Evolutionary conservation across 2,329 filamentous ascomycete genomes (phyloP).

Genomic region (Colletotrichum somersetense): DNA sequence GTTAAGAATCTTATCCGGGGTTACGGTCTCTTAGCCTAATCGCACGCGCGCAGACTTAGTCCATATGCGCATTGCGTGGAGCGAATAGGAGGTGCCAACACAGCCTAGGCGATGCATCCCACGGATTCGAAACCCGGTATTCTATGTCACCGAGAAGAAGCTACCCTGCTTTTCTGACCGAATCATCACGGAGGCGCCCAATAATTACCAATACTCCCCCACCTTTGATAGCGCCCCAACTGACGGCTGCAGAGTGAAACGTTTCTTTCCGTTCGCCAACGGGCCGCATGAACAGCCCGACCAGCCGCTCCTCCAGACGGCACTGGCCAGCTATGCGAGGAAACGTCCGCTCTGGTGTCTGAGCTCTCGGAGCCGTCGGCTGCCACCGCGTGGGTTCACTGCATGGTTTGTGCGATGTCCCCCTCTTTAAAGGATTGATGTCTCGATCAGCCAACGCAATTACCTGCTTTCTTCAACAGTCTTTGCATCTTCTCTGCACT

Average conservation of each 20-base stretch:
- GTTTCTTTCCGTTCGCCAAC: background rate
- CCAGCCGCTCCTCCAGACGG: background rate
- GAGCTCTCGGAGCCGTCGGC: constrained; percentile 5
- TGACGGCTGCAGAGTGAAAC: constrained; percentile 32
- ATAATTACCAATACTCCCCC: background rate
- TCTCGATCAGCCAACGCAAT: constrained; percentile 5
- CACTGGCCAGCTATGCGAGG: background rate
- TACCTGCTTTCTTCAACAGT: background rate
- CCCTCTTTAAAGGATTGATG: constrained; percentile 5
- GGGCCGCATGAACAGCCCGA: background rate
- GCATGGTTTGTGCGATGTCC: constrained; percentile 13
- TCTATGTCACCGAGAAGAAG: no score
- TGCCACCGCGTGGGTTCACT: constrained; percentile 21
- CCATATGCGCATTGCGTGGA: no score
- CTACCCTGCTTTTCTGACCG: background rate
- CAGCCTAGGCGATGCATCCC: background rate
- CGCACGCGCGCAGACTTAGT: no score
- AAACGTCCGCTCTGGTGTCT: background rate
- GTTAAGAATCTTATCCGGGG: no score
- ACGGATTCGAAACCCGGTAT: background rate
- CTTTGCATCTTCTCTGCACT: constrained; percentile 13
- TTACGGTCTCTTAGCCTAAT: no score
- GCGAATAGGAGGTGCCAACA: background rate
- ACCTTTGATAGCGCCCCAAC: constrained; percentile 30
- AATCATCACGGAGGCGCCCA: background rate